A percentile compares a stretch with the other conserved stretches of the same genome.
Evolutionary conservation across 2,329 filamentous ascomycete species (phyloP).

Genomic region (Pseudogymnoascus destructans): DNA sequence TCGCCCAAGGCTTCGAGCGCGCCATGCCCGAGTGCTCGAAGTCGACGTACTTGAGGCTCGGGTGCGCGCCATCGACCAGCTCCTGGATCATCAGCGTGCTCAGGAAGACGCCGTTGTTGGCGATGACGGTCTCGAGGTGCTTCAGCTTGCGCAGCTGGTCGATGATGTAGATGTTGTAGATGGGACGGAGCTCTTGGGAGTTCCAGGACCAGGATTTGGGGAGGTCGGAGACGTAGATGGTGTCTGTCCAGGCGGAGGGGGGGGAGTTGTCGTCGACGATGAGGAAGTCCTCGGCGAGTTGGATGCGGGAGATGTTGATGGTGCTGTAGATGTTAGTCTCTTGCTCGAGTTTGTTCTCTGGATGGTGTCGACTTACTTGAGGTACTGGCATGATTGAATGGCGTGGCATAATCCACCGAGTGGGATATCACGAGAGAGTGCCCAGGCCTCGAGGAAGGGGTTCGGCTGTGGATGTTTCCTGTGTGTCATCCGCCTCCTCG

Average conservation of each 20-base stretch:
- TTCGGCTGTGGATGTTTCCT: conserved; percentile 16
- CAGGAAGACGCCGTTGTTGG: conserved; percentile 14
- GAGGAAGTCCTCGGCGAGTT: conserved; percentile 16
- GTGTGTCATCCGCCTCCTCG: not conserved
- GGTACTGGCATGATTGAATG: conserved; percentile 15
- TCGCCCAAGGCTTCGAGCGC: conserved; percentile 15
- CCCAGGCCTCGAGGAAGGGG: conserved; percentile 15
- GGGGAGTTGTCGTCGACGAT: conserved; percentile 9
- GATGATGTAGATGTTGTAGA: conserved; percentile 16
- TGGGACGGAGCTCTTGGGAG: conserved; percentile 6
- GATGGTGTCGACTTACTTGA: conserved; percentile 1
- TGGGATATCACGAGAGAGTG: conserved; percentile 16
- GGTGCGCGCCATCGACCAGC: conserved; percentile 2
- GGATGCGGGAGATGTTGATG: conserved; percentile 16
- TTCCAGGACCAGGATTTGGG: conserved; percentile 15
- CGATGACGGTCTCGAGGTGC: conserved; percentile 14
- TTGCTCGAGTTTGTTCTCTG: not conserved
- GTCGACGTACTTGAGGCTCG: conserved; percentile 13
- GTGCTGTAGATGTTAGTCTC: conserved; percentile 11
- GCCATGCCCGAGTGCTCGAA: conserved; percentile 17
- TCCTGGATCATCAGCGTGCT: conserved; percentile 11
- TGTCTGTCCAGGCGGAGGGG: conserved; percentile 7
- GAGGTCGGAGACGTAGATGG: conserved; percentile 12
- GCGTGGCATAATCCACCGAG: conserved; percentile 18
- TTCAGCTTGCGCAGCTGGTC: conserved; percentile 11